Evolutionary conservation across 2,329 filamentous ascomycete genomes (phyloP), one percentile per base, ranked within the genome.

Genomic region (Dactylellina cionopaga): DNA sequence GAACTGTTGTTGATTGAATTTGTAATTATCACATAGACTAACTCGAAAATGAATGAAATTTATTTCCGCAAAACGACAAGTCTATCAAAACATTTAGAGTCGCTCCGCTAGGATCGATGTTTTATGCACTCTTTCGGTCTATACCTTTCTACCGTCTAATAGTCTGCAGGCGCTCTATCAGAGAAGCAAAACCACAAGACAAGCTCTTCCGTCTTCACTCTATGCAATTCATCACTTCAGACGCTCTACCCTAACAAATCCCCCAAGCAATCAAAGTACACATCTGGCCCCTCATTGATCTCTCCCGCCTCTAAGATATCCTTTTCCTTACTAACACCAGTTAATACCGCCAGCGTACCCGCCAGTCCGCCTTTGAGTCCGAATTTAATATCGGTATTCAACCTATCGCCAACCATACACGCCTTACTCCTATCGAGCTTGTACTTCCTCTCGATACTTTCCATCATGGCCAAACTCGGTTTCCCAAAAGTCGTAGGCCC

Each of bases 381-480:
- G 80, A 99, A 99, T 80, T 91, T 89, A 79, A 99, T 98, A 81
- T 99, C 95, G 0, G 95, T 99, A 80, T 98, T 91, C 75, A 96
- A 83, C 27, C 95, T 86, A 80, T 99, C 95, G 5, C 95, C 95
- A 43, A 99, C 87, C 95, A 99, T 99, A 81, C 95, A 98, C 0
- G 95, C 91, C 76, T 88, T 88, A 71, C 85, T 87, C 35, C 93
- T 87, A 80, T 98, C 89, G 59, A 99, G 90, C 76, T 90, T 85
- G 80, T 98, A 97, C 81, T 96, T 96, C 68, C 94, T 94, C 83
- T 98, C 94, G 65, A 99, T 90, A 2, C 95, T 92, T 80, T 98
- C 94, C 94, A 99, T 96, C 95, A 99, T 99, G 2, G 94, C 94
- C 83, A 96, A 92, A 79, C 92, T 96, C 2, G 95, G 95, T 83